Evolutionary conservation across 2,329 filamentous ascomycete species (phyloP).

Genomic region (Tolypocladium album): DNA sequence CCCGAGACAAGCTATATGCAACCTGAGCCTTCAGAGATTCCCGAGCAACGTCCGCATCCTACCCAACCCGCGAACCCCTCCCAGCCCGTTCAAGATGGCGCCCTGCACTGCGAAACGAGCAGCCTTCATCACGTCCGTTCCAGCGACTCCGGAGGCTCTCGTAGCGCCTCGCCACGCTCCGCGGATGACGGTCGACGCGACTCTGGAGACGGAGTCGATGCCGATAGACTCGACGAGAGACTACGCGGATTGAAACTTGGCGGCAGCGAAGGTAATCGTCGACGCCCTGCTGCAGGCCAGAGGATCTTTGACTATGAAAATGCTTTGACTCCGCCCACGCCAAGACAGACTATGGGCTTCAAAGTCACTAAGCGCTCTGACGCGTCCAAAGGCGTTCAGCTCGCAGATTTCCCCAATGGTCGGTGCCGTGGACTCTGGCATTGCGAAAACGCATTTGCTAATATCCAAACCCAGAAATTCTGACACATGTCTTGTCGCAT

Average conservation of each 20-base stretch:
- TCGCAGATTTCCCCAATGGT: constrained; percentile 73
- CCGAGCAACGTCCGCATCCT: constrained; percentile 28
- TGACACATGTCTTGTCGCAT: constrained; percentile 87
- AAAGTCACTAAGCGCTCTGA: constrained; percentile 40
- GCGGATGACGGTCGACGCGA: constrained; percentile 14
- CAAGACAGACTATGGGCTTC: constrained; percentile 41
- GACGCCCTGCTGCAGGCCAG: constrained; percentile 31
- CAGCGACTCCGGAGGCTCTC: constrained; percentile 13
- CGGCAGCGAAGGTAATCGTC: constrained; percentile 15
- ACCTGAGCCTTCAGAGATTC: constrained; percentile 40
- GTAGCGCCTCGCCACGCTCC: constrained; percentile 25
- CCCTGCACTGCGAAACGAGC: constrained; percentile 30
- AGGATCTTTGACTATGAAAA: constrained; percentile 52
- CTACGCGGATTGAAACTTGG: constrained; percentile 40
- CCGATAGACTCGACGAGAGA: constrained; percentile 35
- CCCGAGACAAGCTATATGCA: constrained; percentile 50
- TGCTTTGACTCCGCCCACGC: constrained; percentile 36
- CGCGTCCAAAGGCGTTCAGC: constrained; percentile 28
- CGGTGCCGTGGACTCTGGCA: constrained; percentile 14
- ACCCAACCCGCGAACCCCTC: constrained; percentile 21
- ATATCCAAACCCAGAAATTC: constrained; percentile 53
- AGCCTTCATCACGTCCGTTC: constrained; percentile 21
- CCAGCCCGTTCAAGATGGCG: constrained; percentile 46
- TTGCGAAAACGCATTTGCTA: not conserved
- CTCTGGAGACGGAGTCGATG: constrained; percentile 23